Conservation (phyloP, 2,329 filamentous ascomycete genomes). For the Pseudocercospora eumusae region DNA sequence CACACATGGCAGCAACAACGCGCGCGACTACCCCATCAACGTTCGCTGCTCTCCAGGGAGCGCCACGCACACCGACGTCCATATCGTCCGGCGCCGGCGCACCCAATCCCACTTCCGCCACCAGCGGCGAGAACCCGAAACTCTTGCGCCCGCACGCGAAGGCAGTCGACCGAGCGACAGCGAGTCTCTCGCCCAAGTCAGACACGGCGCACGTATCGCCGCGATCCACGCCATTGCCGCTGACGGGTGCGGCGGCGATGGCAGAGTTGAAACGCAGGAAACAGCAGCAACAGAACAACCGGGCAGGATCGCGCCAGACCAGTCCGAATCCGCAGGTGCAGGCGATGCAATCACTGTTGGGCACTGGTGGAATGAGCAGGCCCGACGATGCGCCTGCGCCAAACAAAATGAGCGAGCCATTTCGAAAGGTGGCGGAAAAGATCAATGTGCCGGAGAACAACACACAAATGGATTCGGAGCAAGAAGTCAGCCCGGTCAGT, state of each 20-base stretch:
- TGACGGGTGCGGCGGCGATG: conserved; percentile 53
- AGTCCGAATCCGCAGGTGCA: conserved; percentile 52
- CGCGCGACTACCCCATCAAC: conserved; percentile 46
- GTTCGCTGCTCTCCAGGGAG: conserved; percentile 43
- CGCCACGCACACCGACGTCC: conserved; percentile 45
- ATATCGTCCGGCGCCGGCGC: conserved; percentile 30
- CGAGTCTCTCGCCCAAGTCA: conserved; percentile 45
- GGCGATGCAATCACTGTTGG: conserved; percentile 49
- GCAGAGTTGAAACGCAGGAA: conserved; percentile 50
- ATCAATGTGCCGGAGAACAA: conserved; percentile 52
- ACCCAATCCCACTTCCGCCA: conserved; percentile 26
- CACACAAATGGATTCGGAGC: conserved; percentile 46
- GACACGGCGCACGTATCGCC: conserved; percentile 45
- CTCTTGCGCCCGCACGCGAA: conserved; percentile 33
- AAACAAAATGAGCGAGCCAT: conserved; percentile 50
- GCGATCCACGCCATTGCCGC: conserved; percentile 29
- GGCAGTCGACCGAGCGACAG: conserved; percentile 25
- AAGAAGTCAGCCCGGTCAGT: conserved; percentile 56
- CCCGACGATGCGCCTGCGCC: conserved; percentile 48
- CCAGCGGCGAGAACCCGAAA: conserved; percentile 29
- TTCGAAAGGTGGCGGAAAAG: conserved; percentile 51
- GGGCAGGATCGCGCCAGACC: conserved; percentile 42
- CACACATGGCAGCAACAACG: conserved; percentile 49
- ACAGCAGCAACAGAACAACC: conserved; percentile 41
- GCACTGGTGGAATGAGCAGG: conserved; percentile 46